Evolutionary conservation across 1,284 basidiomycete genomes (phyloP), one percentile per base, ranked within the genome.

Genomic region (Leccinum solheimii): DNA sequence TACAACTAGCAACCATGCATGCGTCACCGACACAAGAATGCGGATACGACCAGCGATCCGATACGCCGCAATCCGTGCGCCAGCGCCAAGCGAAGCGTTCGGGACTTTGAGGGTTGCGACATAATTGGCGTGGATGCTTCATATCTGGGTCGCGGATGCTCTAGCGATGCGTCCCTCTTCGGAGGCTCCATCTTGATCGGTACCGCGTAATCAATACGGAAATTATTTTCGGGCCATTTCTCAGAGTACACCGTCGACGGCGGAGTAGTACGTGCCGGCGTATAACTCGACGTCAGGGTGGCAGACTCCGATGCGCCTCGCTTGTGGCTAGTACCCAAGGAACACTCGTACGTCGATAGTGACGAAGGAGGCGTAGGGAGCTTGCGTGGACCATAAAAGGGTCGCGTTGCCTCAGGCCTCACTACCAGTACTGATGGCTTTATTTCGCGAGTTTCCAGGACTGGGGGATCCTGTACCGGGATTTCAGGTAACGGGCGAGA

Each of bases 181-280:
- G 69, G 63, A 54, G 69, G 66, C 38, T 74, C 75, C 61, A 62
- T 58, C 61, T 55, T 76, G 23, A 72, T 62, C 11, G 61, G 62
- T n/a, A 63, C 56, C 55, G 64, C 67, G 49, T 65, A 74, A 30
- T 64, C 64, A 13, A 72, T 59, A 63, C 70, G 75, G 54, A 66
- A 53, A 4, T 56, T 23, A 34, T 62, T 71, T 56, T 73, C 72
- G 1, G 66, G 57, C 62, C 63, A 76, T 54, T 74, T 74, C 30
- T 74, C 72, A 58, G 75, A 76, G 30, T 72, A 69, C 38, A 73
- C 52, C 54, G 68, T 72, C 52, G 64, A 72, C 14, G 75, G 75
- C n/a, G 75, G 73, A n/a, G 68, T 71, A 16, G 72, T 72, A 16
- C 70, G 75, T 32, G 72, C 72, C 7, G 74, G 74, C n/a, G 74